Percentiles rank a stretch among this genome's conserved stretches.
Conservation (phyloP, 1,284 basidiomycete genomes). For the Irpex rosettiformis region DNA sequence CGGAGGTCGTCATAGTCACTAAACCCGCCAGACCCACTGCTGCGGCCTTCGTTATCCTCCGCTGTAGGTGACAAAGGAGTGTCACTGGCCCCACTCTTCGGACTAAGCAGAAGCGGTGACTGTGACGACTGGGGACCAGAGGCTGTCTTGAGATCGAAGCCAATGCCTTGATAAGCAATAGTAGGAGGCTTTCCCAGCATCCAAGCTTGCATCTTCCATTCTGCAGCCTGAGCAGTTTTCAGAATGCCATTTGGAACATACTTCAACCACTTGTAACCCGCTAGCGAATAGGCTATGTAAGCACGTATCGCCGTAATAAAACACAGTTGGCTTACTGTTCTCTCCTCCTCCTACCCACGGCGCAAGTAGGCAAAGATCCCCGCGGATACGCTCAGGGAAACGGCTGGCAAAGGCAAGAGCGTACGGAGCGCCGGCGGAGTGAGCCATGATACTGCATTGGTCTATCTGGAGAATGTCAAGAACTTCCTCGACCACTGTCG, state of each 20-base stretch:
- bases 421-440: conserved; percentile 96
- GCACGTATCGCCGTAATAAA: conserved; percentile 4
- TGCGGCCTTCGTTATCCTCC: conserved; percentile 32
- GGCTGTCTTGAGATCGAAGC: conserved; percentile 48
- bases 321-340: conserved; percentile 55
- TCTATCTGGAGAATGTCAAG: conserved; percentile 77
- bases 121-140: conserved; percentile 32
- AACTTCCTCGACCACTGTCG: conserved; percentile 85
- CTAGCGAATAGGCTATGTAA: conserved; percentile 28
- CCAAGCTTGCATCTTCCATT: conserved; percentile 96
- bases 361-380: conserved; percentile 86
- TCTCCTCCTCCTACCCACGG: conserved; percentile 96
- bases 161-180: conserved; percentile 75
- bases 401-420: conserved; percentile 84
- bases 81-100: background rate
- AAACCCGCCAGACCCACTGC: conserved; percentile 47
- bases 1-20: conserved; percentile 83
- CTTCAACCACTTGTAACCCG: conserved; percentile 93
- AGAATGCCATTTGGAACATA: conserved; percentile 93
- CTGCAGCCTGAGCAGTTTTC: conserved; percentile 93
- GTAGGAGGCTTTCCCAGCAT: conserved; percentile 93
- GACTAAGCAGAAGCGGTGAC: conserved; percentile 1
- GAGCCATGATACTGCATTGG: conserved; percentile 89
- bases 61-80: conserved; percentile 20
- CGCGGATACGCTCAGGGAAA: conserved; percentile 71